A percentile compares a stretch with the other conserved stretches of the same genome.
Evolutionary conservation across 495 filamentous ascomycete species (phyloP).

Genomic region (Xylaria intraflava): DNA sequence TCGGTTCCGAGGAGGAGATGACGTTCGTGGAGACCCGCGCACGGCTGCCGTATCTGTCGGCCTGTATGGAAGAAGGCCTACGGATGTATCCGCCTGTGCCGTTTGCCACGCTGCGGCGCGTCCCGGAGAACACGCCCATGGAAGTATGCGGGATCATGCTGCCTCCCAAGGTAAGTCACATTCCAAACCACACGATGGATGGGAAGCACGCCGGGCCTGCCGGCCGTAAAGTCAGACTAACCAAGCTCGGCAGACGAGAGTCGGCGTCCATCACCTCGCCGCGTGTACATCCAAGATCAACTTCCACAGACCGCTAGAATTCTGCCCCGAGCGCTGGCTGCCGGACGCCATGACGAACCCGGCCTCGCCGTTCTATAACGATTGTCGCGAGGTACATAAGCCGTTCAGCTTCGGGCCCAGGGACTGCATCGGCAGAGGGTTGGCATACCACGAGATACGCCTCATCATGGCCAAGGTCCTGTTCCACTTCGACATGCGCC

Average conservation of each 20-base stretch:
- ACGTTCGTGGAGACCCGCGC: slow-evolving; percentile 41
- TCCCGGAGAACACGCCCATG: slow-evolving; percentile 40
- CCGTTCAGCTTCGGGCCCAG: slow-evolving; percentile 42
- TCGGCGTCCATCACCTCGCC: slow-evolving; percentile 29
- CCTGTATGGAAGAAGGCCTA: slow-evolving; percentile 49
- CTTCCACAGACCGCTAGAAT: slow-evolving; percentile 33
- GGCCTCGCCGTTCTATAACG: slow-evolving; percentile 12
- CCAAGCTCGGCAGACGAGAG: slow-evolving; percentile 18
- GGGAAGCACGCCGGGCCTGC: neutral
- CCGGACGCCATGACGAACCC: slow-evolving; percentile 16
- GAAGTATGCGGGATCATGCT: slow-evolving; percentile 25
- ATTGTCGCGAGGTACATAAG: slow-evolving; percentile 14
- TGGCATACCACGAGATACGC: slow-evolving; percentile 30
- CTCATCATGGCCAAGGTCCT: slow-evolving; percentile 31
- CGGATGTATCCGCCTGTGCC: slow-evolving; percentile 52
- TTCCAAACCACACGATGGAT: slow-evolving; percentile 5
- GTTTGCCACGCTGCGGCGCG: slow-evolving; percentile 34
- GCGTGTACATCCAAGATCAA: slow-evolving; percentile 21
- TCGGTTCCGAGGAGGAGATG: slow-evolving; percentile 37
- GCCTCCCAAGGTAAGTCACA: slow-evolving; percentile 25
- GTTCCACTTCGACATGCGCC: slow-evolving; percentile 29
- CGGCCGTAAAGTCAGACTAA: neutral
- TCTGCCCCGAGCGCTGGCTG: slow-evolving; percentile 35
- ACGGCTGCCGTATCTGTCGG: slow-evolving; percentile 45
- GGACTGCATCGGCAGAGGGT: slow-evolving; percentile 46